phyloP scores from a whole-genome alignment of 2,329 filamentous ascomycete species.

The Catunica adiposa region DNA sequence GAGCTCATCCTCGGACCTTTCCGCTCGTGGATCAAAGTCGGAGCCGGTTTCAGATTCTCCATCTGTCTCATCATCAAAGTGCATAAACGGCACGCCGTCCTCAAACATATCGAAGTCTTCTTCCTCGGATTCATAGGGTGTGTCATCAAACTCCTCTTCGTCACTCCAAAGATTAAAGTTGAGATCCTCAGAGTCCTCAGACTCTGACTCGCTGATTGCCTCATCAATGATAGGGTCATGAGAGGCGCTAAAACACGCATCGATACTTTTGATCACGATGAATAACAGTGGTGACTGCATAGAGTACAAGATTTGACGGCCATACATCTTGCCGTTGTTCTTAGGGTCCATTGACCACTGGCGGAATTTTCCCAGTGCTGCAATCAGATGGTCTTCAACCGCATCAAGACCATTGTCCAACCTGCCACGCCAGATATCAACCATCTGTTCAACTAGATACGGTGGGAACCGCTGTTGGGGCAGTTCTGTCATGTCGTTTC shows the following conservation, averaged over 20 bases:
- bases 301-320: background rate
- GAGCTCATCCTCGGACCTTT: background rate
- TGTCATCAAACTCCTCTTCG: background rate
- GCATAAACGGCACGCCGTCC: background rate
- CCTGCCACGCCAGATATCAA: background rate
- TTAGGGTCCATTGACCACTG: background rate
- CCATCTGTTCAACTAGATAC: background rate
- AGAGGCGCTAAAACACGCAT: background rate
- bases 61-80: background rate
- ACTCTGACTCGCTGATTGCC: background rate
- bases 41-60: background rate
- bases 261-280: background rate
- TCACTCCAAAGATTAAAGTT: no score
- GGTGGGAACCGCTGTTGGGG: background rate
- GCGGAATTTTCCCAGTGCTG: conserved; percentile 1
- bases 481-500: background rate
- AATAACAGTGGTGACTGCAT: background rate
- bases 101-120: background rate
- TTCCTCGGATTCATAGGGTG: background rate
- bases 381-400: conserved; percentile 5
- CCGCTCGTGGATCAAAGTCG: conserved; percentile 4
- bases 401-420: background rate
- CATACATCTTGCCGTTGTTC: background rate
- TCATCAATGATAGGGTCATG: background rate
- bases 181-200: background rate